Percentiles rank a stretch among this genome's conserved stretches.
phyloP scores from a whole-genome alignment of 768 basidiomycete species.

The Pulveroboletus sp. region DNA sequence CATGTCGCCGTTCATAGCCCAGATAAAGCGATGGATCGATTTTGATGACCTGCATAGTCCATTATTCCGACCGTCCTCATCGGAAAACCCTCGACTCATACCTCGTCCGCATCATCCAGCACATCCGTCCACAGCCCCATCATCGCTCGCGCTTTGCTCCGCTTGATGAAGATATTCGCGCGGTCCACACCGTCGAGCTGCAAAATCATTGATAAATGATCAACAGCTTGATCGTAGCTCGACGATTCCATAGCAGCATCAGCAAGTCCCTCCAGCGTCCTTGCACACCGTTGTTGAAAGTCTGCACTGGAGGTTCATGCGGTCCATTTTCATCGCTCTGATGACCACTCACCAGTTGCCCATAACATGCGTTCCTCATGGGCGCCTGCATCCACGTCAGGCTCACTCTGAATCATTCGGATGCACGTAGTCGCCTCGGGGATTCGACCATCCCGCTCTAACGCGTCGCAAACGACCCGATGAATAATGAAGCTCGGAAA shows the following conservation, averaged over 20 bases:
- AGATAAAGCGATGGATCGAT: no score
- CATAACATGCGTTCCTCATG: background rate
- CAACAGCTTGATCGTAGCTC: background rate
- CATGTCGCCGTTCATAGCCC: no score
- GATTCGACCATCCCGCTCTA: background rate
- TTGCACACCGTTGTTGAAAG: background rate
- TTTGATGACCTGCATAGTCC: no score
- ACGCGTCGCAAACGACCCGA: background rate
- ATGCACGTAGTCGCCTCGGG: conserved; percentile 3
- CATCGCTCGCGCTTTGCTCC: background rate
- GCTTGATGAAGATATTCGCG: background rate
- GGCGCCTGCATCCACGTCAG: background rate
- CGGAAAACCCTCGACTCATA: no score
- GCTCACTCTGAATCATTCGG: background rate
- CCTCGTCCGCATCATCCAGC: background rate
- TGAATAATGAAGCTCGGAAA: background rate
- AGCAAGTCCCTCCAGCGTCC: background rate
- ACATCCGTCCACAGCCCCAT: background rate
- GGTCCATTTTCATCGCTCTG: rapidly evolving
- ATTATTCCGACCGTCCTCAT: no score
- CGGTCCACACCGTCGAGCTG: no score
- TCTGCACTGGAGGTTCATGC: background rate
- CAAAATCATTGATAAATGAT: background rate
- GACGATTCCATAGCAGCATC: background rate
- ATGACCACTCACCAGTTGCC: background rate